Evolutionary conservation across 2,329 filamentous ascomycete species (phyloP), one percentile per base, ranked within the genome.

Genomic region (Incumbomyces delicatus): DNA sequence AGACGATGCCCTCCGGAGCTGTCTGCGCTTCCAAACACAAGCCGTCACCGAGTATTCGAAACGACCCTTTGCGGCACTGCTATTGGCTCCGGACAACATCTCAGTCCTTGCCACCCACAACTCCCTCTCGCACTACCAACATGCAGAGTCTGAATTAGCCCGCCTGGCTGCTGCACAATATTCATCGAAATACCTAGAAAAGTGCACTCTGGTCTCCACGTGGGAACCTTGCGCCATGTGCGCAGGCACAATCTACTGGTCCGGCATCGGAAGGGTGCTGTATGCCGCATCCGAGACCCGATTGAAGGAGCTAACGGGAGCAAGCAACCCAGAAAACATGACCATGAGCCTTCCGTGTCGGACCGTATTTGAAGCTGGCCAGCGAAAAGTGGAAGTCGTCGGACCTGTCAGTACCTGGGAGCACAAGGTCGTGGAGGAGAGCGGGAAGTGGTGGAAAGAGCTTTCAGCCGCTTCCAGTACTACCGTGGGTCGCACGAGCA

Each of bases 141-240:
- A 76, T 52, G 72, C 73, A 13, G 73, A 76, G 58, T 66, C 65
- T 41, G 69, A 68, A 35, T 63, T 76, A 4, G 73, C 72, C 1
- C 67, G 71, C 30, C 62, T 75, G 27, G 70, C 72, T 1, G 68
- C 72, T 13, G 57, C 61, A 5, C 73, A 76, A 53, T 75, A 69
- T 53, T 60, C 66, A 2, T 68, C 70, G 50, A 62, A 65, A 12
- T 76, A 70, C 53, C 63, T 76, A 2, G 70, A 68, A 60, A 57
- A 55, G 32, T 76, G 72, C 53, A 75, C 72, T 0, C 57, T 76
- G 33, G 68, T 74, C 39, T 70, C 67, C 17, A 76, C 73, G 10
- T 76, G 74, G 73, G 74, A 76, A 57, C 73, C 73, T 1, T 76
- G 74, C 50, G 72, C 70, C 16, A 76, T 76, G 73, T 76, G 72